Evolutionary conservation across 495 filamentous ascomycete genomes (phyloP).

Genomic region (Penicillium bialowiezense): DNA sequence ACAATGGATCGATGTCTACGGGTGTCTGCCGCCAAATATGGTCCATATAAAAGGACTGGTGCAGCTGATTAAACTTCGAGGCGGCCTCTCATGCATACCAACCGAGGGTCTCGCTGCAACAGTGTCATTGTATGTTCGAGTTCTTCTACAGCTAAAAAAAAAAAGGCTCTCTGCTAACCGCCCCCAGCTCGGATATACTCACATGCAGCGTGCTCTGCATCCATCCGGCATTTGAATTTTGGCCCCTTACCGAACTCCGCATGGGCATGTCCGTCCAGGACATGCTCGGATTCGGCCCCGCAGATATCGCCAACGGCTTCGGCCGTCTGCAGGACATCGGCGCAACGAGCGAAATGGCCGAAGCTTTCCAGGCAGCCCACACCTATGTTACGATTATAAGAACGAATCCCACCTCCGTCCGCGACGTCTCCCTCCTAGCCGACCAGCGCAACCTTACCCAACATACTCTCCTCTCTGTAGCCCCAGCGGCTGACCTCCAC

Average conservation of each 20-base stretch:
- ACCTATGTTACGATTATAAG: slow-evolving; percentile 30
- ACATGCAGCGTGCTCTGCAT: slow-evolving; percentile 27
- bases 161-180: slow-evolving; percentile 8
- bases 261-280: slow-evolving; percentile 21
- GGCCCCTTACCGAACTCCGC: slow-evolving; percentile 25
- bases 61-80: slow-evolving; percentile 34
- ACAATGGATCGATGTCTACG: slow-evolving; percentile 45
- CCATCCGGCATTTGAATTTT: slow-evolving; percentile 33
- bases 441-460: slow-evolving; percentile 41
- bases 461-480: slow-evolving; percentile 28
- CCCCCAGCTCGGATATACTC: slow-evolving; percentile 35
- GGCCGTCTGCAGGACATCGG: slow-evolving; percentile 28
- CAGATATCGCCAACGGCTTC: slow-evolving; percentile 25
- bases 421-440: slow-evolving; percentile 26
- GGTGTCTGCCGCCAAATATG: slow-evolving; percentile 34
- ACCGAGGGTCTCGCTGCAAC: slow-evolving; percentile 30
- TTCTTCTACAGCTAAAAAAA: no score
- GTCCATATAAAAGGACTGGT: slow-evolving; percentile 37
- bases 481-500: slow-evolving; percentile 20
- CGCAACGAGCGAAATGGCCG: slow-evolving; percentile 29
- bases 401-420: slow-evolving; percentile 5
- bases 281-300: slow-evolving; percentile 24
- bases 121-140: slow-evolving; percentile 36
- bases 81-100: slow-evolving; percentile 33
- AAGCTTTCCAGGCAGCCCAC: slow-evolving; percentile 29